These are phyloP conservation scores for Plasmodium ovale DNA, from an alignment of 169 alveolate genomes.

Conservation along the genomic window DNA sequence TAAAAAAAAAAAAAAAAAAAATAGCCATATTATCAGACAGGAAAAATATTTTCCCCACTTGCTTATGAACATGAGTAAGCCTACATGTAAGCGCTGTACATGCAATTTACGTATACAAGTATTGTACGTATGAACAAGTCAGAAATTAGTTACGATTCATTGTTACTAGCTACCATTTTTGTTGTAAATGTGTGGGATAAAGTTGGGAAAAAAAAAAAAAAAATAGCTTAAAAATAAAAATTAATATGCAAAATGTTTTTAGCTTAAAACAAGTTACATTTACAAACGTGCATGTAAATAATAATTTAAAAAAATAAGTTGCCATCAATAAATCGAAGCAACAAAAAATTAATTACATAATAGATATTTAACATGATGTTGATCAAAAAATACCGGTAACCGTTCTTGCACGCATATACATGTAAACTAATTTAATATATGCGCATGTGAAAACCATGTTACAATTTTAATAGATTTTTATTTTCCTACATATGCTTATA, in stretches of 20 bases:
- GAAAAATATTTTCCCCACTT: slow-evolving; percentile 4
- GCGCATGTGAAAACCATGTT: neutral
- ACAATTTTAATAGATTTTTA: slow-evolving; percentile 4
- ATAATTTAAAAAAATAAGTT: slow-evolving; percentile 17
- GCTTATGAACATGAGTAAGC: neutral
- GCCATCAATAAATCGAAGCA: neutral
- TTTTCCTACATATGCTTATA: neutral
- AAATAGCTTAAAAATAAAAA: slow-evolving; percentile 1
- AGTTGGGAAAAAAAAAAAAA: neutral
- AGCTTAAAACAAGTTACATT: neutral
- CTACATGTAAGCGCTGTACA: slow-evolving; percentile 10
- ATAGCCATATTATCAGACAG: neutral
- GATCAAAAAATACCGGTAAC: neutral
- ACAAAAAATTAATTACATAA: neutral
- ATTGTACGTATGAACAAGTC: slow-evolving; percentile 24
- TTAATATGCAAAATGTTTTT: slow-evolving; percentile 4
- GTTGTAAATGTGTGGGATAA: neutral
- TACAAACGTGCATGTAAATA: neutral
- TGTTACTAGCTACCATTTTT: neutral
- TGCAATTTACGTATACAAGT: neutral
- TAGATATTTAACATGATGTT: slow-evolving; percentile 23
- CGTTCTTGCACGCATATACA: neutral
- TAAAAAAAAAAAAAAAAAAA: slow-evolving; percentile 18
- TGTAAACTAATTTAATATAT: slow-evolving; percentile 3
- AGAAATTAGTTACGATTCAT: slow-evolving; percentile 6